Evolutionary conservation across 2,329 filamentous ascomycete genomes (phyloP).

Genomic region (Talaromyces sp.): DNA sequence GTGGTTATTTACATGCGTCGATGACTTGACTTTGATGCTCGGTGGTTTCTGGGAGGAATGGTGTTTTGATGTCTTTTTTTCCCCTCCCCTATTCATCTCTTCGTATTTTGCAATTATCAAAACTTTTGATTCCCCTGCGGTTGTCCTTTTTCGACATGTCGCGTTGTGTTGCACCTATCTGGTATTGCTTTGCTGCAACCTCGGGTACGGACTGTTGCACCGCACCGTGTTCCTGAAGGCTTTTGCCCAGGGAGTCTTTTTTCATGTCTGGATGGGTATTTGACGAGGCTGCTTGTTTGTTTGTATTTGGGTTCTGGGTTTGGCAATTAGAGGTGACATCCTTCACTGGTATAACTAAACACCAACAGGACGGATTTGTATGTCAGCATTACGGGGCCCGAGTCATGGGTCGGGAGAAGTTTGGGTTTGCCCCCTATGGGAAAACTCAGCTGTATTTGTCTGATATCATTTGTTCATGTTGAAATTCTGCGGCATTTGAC

Average conservation of each 20-base stretch:
- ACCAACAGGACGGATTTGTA: slow-evolving; percentile 4
- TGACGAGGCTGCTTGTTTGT: slow-evolving; percentile 9
- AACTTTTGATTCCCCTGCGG: slow-evolving; percentile 7
- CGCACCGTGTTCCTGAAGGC: not conserved
- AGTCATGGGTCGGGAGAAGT: not conserved
- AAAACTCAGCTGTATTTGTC: not conserved
- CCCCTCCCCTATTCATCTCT: not conserved
- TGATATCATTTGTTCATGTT: not conserved
- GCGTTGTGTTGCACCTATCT: not conserved
- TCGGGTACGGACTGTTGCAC: not conserved
- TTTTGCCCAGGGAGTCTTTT: not conserved
- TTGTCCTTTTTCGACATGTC: not conserved
- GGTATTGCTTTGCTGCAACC: not conserved
- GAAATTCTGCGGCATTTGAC: not conserved
- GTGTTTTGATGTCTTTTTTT: slow-evolving; percentile 6
- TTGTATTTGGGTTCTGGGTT: slow-evolving; percentile 20
- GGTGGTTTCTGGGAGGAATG: slow-evolving; percentile 13
- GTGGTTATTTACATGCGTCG: slow-evolving; percentile 10
- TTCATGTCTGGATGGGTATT: slow-evolving; percentile 1
- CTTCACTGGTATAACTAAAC: slow-evolving; percentile 33
- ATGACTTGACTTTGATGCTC: slow-evolving; percentile 24
- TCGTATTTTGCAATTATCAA: not conserved
- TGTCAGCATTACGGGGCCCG: not conserved
- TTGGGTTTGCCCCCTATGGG: not conserved
- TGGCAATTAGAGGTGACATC: slow-evolving; percentile 26